Evolutionary conservation across 2,329 filamentous ascomycete species (phyloP).

Genomic region (Epichloe sp.): DNA sequence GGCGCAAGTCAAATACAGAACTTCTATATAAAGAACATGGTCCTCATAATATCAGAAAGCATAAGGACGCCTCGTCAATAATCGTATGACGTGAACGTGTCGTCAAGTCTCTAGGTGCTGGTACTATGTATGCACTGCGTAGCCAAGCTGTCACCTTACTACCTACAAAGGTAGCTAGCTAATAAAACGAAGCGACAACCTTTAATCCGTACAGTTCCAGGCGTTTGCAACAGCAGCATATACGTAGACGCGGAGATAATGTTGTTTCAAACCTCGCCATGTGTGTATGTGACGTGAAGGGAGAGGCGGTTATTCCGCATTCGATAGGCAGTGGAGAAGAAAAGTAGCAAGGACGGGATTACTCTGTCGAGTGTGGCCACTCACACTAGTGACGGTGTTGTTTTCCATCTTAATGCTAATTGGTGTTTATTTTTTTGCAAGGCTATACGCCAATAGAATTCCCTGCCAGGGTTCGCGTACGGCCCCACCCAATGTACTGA

Average conservation of each 20-base stretch:
- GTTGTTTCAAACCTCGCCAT: too few species aligned
- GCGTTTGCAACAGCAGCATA: too few species aligned
- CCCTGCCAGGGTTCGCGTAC: slow-evolving; percentile 12
- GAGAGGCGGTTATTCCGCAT: background rate
- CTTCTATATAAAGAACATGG: too few species aligned
- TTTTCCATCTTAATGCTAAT: background rate
- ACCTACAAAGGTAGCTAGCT: background rate
- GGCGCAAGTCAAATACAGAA: too few species aligned
- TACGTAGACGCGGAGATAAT: too few species aligned
- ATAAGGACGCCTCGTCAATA: too few species aligned
- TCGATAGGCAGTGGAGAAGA: background rate
- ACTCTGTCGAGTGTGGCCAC: background rate
- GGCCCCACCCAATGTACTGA: slow-evolving; percentile 8
- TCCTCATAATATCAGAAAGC: too few species aligned
- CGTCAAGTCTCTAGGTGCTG: too few species aligned
- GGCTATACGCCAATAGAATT: background rate
- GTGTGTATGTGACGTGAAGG: background rate
- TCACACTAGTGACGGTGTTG: background rate
- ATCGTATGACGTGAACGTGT: too few species aligned
- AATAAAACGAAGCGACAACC: too few species aligned
- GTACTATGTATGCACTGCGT: too few species aligned
- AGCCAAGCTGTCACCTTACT: background rate
- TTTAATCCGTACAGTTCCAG: too few species aligned
- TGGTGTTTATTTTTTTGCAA: background rate
- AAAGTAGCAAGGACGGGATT: background rate